phyloP scores from a whole-genome alignment of 2,329 filamentous ascomycete species.

The Ceratocystis albifundus region DNA sequence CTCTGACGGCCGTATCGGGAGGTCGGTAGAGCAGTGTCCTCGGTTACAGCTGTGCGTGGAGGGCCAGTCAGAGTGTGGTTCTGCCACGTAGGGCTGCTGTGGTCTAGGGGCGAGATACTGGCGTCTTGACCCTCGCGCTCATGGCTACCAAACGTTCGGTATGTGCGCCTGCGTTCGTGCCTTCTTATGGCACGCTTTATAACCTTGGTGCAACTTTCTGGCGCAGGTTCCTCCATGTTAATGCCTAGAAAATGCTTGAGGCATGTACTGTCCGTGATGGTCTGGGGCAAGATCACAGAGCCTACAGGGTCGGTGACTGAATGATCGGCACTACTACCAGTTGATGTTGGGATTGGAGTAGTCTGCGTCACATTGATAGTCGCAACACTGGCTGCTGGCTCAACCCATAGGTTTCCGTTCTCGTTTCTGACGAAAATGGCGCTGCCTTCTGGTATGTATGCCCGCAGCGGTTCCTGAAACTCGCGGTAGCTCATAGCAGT shows the following conservation, averaged over 20 bases:
- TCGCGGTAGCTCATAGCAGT: slow-evolving; percentile 2
- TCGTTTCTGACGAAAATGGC: slow-evolving; percentile 12
- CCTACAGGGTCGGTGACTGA: not conserved
- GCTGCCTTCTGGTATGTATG: not conserved
- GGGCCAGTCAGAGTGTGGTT: not conserved
- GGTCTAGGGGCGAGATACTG: not conserved
- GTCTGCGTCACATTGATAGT: not conserved
- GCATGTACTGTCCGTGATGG: not conserved
- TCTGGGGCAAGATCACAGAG: not conserved
- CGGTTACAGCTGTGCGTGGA: not conserved
- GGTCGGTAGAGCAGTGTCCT: not conserved
- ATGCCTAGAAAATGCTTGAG: slow-evolving; percentile 2
- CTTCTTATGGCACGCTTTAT: not conserved
- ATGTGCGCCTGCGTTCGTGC: not conserved
- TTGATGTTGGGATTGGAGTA: not conserved
- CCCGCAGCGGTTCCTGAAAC: slow-evolving; percentile 5
- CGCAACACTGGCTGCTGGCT: not conserved
- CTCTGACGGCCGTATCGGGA: not conserved
- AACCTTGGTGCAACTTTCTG: not conserved
- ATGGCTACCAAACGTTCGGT: slow-evolving; percentile 1
- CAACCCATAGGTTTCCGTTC: not conserved
- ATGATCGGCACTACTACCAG: not conserved
- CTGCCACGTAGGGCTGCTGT: not conserved
- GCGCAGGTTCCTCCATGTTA: not conserved
- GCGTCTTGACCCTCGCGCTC: not conserved